Conservation (phyloP, 176 grass and related monocot species). For the Triticum dicoccoides region DNA sequence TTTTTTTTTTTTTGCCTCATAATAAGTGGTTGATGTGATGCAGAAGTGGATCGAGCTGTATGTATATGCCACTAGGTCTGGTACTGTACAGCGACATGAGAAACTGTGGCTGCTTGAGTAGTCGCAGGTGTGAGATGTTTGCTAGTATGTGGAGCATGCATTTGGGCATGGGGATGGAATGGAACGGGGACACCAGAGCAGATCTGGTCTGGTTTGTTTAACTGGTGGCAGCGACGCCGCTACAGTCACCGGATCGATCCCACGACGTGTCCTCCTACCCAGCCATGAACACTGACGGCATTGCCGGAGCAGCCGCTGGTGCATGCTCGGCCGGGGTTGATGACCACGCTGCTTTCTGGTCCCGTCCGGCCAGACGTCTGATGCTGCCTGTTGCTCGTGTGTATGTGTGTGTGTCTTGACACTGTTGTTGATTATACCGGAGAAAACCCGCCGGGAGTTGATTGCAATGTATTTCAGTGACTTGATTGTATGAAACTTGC, state of each 20-base stretch:
- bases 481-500: no score
- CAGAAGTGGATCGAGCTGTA: background rate
- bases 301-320: background rate
- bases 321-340: background rate
- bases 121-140: background rate
- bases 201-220: background rate
- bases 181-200: background rate
- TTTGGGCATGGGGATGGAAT: background rate
- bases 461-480: no score
- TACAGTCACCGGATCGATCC: background rate
- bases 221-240: background rate
- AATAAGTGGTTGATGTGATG: background rate
- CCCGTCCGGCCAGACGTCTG: no score
- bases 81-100: background rate
- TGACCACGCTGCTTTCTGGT: no score
- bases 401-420: no score
- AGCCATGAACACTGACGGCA: background rate
- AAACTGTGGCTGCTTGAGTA: background rate
- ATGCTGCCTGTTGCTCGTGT: no score
- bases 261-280: background rate
- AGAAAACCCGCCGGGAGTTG: no score
- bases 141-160: background rate
- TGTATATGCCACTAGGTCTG: background rate
- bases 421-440: no score
- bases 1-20: no score